Percentiles rank a stretch among this genome's conserved stretches.
These are phyloP conservation scores for Puccinia hordei DNA, from an alignment of 1,284 basidiomycete genomes.

Conservation along the genomic window DNA sequence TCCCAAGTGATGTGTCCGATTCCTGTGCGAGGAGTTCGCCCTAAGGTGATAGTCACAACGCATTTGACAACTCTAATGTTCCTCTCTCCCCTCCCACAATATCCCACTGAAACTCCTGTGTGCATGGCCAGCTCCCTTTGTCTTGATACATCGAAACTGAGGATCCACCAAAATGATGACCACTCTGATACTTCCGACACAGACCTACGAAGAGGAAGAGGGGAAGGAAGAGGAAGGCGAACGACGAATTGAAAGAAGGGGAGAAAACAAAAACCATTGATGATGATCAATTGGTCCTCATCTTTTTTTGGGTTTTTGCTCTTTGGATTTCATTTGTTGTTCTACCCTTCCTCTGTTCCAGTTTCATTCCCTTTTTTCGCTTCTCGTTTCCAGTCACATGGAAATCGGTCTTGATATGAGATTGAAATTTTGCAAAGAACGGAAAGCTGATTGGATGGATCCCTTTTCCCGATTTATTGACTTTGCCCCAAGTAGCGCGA, in stretches of 20 bases:
- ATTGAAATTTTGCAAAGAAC: conserved; percentile 16
- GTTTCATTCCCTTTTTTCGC: background rate
- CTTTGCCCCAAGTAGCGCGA: background rate
- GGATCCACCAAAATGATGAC: conserved; percentile 29
- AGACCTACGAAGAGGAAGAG: conserved; percentile 11
- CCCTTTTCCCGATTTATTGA: background rate
- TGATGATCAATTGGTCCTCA: background rate
- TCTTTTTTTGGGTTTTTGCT: background rate
- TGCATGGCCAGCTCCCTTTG: background rate
- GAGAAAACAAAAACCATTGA: background rate
- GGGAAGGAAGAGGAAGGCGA: background rate
- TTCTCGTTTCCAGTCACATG: background rate
- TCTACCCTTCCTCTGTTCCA: background rate
- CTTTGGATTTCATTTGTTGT: background rate
- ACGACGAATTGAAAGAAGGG: background rate
- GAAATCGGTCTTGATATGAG: conserved; percentile 21
- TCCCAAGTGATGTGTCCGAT: background rate
- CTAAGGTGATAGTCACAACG: background rate
- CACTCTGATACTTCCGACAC: conserved; percentile 23
- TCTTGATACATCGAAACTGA: background rate
- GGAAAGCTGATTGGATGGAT: conserved; percentile 29
- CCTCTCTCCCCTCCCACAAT: background rate
- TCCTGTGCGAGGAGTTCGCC: background rate
- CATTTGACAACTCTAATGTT: background rate
- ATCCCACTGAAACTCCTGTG: background rate